phyloP scores from a whole-genome alignment of 1,284 basidiomycete genomes.

The Puccinia triticina region DNA sequence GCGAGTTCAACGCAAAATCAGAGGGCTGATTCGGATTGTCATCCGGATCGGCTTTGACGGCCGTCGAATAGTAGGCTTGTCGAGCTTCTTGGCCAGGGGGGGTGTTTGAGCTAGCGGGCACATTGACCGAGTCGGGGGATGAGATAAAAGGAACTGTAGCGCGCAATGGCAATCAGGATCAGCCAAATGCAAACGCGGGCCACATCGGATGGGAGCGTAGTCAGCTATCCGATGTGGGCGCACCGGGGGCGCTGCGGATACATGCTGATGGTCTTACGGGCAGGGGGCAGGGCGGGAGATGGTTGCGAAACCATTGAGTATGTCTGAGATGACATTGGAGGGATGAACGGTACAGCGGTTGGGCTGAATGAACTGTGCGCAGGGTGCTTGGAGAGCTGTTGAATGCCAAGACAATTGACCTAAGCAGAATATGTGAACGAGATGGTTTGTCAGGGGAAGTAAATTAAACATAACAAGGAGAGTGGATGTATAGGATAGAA shows the following conservation, averaged over 20 bases:
- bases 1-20: conserved; percentile 11
- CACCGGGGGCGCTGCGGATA: background rate
- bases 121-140: conserved; percentile 36
- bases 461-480: too few relatives aligned
- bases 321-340: conserved; percentile 32
- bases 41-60: conserved; percentile 2
- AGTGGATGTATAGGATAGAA: background rate
- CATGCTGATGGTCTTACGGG: conserved; percentile 24
- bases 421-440: background rate
- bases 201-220: background rate
- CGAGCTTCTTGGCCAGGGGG: background rate
- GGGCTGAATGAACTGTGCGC: background rate
- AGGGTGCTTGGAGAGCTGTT: background rate
- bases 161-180: background rate
- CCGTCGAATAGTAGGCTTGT: background rate
- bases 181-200: background rate
- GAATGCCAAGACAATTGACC: conserved; percentile 25
- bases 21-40: background rate
- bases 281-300: conserved; percentile 34
- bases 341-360: conserved; percentile 1
- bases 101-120: conserved; percentile 1
- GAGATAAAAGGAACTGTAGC: conserved; percentile 43
- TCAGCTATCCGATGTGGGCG: background rate
- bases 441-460: background rate
- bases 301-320: conserved; percentile 44